Evolutionary conservation across 495 filamentous ascomycete genomes (phyloP).

Genomic region (Aspergillus steynii): DNA sequence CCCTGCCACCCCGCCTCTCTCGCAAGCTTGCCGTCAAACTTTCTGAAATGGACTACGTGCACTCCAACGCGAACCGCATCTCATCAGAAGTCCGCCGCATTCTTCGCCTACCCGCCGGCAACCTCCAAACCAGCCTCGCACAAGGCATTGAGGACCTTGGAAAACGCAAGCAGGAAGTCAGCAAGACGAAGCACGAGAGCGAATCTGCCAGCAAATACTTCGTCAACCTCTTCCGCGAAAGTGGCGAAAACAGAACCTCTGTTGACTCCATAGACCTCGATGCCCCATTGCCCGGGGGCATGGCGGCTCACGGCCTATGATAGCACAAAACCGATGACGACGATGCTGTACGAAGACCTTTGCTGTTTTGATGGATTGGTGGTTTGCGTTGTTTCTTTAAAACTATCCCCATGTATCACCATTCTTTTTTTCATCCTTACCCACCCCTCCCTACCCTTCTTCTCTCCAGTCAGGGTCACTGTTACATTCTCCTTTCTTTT

Average conservation of each 20-base stretch:
- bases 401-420: constrained; percentile 5
- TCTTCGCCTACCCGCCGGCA: constrained; percentile 79
- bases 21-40: constrained; percentile 81
- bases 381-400: constrained; percentile 1
- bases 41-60: constrained; percentile 82
- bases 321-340: constrained; percentile 23
- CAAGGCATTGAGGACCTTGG: constrained; percentile 81
- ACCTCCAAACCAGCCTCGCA: constrained; percentile 75
- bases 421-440: not conserved
- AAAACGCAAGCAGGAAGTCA: constrained; percentile 72
- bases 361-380: not conserved
- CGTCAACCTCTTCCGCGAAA: constrained; percentile 76
- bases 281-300: constrained; percentile 47
- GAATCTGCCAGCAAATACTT: constrained; percentile 85
- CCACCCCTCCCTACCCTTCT: not conserved
- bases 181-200: constrained; percentile 71
- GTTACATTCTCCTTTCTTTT: not conserved
- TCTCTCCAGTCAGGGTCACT: not conserved
- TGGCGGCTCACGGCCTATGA: constrained; percentile 26
- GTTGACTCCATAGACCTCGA: constrained; percentile 84
- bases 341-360: constrained; percentile 20
- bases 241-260: constrained; percentile 65
- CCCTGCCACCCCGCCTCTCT: constrained; percentile 83
- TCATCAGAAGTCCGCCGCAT: constrained; percentile 81
- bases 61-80: constrained; percentile 82